Percentiles rank a stretch among this genome's conserved stretches.
These are phyloP conservation scores for Jatropha podagrica DNA, from an alignment of 441 rosid species.

Conservation along the genomic window DNA sequence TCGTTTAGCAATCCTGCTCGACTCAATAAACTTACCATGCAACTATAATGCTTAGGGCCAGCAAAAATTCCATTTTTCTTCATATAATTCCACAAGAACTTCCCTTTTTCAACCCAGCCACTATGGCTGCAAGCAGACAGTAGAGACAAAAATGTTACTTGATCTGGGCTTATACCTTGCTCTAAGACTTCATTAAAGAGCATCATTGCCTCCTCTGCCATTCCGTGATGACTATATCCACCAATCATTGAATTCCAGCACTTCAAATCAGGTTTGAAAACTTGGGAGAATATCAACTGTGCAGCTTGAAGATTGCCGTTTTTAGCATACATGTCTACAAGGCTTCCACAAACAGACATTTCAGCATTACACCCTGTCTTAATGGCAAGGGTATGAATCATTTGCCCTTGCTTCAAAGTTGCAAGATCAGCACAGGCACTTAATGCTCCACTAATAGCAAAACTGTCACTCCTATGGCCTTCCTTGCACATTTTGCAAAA, in stretches of 20 bases:
- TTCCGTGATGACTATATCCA: conserved; percentile 75
- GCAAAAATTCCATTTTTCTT: conserved; percentile 48
- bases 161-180: conserved; percentile 54
- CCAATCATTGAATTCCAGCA: conserved; percentile 90
- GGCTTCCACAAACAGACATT: conserved; percentile 67
- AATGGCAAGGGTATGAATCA: conserved; percentile 60
- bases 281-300: conserved; percentile 44
- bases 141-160: conserved; percentile 69
- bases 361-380: conserved; percentile 54
- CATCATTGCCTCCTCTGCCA: conserved; percentile 55
- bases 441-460: conserved; percentile 71
- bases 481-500: conserved; percentile 56
- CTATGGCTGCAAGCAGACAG: conserved; percentile 79
- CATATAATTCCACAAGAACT: conserved; percentile 65
- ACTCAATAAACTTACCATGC: conserved; percentile 77
- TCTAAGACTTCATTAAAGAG: conserved; percentile 46
- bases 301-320: conserved; percentile 60
- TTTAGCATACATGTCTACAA: conserved; percentile 84
- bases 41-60: conserved; percentile 78
- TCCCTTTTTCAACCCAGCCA: conserved; percentile 63
- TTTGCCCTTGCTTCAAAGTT: conserved; percentile 67
- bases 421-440: conserved; percentile 84
- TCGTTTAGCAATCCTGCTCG: conserved; percentile 69
- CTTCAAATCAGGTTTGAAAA: conserved; percentile 64
- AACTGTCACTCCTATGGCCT: conserved; percentile 59